Evolutionary conservation across 768 basidiomycete genomes (phyloP).

Genomic region (Rossbeevera mucosa): DNA sequence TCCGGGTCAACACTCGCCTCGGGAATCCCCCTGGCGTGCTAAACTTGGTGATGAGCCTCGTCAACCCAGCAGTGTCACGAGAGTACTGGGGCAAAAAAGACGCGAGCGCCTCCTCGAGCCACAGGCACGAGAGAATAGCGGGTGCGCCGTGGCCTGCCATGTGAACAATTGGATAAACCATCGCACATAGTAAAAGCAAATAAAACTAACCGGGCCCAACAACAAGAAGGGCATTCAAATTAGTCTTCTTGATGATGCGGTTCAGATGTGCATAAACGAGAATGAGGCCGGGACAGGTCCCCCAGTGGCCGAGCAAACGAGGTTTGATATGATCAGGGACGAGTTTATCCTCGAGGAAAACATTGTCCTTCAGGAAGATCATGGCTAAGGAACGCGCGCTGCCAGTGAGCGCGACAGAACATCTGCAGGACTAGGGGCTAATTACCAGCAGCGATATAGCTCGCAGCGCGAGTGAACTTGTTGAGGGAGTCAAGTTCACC

Average conservation of each 20-base stretch:
- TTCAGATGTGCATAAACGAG: slow-evolving; percentile 72
- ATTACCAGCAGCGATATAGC: slow-evolving; percentile 69
- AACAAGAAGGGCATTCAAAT: slow-evolving; percentile 65
- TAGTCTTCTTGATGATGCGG: slow-evolving; percentile 54
- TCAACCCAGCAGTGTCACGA: slow-evolving; percentile 53
- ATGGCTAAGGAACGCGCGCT: slow-evolving; percentile 45
- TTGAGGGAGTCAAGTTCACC: slow-evolving; percentile 50
- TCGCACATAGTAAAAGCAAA: neutral
- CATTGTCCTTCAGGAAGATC: slow-evolving; percentile 79
- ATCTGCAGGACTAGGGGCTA: neutral
- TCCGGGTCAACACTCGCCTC: slow-evolving; percentile 38
- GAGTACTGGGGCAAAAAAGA: slow-evolving; percentile 55
- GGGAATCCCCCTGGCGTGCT: slow-evolving; percentile 83
- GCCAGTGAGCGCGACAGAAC: neutral
- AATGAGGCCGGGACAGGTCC: slow-evolving; percentile 74
- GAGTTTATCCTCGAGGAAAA: slow-evolving; percentile 57
- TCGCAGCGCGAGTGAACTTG: slow-evolving; percentile 56
- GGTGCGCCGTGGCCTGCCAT: slow-evolving; percentile 75
- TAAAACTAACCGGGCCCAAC: slow-evolving; percentile 62
- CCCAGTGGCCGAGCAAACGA: slow-evolving; percentile 81
- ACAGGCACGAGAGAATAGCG: slow-evolving; percentile 78
- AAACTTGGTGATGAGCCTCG: slow-evolving; percentile 68
- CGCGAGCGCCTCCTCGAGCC: slow-evolving; percentile 74
- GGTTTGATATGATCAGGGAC: slow-evolving; percentile 71
- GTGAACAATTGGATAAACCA: neutral